phyloP scores from a whole-genome alignment of 345 rosid genomes.

The Rhodomyrtus tomentosa region DNA sequence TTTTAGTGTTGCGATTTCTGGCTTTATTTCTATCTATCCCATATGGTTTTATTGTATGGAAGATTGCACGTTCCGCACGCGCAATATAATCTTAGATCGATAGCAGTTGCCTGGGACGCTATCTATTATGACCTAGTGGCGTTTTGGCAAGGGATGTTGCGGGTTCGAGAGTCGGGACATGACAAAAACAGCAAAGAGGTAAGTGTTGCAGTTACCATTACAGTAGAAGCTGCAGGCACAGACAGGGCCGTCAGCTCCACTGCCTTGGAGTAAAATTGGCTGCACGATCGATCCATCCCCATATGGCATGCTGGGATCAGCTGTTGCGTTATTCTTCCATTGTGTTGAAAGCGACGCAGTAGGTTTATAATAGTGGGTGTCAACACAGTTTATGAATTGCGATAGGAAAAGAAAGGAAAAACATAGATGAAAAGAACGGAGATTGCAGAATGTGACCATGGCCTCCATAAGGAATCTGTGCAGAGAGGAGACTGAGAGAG shows the following conservation, averaged over 20 bases:
- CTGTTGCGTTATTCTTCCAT: not conserved
- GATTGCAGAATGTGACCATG: not conserved
- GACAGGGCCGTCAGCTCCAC: not conserved
- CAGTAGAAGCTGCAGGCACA: not conserved
- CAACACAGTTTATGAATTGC: not conserved
- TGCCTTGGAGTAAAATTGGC: not conserved
- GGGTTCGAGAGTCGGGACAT: no score
- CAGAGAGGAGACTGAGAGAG: not conserved
- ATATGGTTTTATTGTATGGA: no score
- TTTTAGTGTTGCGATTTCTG: no score
- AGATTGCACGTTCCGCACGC: no score
- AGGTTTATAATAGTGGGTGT: no score
- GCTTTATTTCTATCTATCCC: no score
- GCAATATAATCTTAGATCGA: no score
- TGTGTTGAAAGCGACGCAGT: not conserved
- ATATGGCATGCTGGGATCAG: accelerated
- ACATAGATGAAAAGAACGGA: not conserved
- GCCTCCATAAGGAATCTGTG: not conserved
- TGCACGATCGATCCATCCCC: accelerated
- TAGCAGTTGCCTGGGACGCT: no score
- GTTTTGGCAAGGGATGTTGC: no score
- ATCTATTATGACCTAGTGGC: no score
- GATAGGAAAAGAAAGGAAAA: not conserved
- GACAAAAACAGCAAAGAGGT: not conserved
- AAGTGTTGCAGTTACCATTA: not conserved